Evolutionary conservation across 768 basidiomycete species (phyloP).

Genomic region (Xerocomellus dryophilus): DNA sequence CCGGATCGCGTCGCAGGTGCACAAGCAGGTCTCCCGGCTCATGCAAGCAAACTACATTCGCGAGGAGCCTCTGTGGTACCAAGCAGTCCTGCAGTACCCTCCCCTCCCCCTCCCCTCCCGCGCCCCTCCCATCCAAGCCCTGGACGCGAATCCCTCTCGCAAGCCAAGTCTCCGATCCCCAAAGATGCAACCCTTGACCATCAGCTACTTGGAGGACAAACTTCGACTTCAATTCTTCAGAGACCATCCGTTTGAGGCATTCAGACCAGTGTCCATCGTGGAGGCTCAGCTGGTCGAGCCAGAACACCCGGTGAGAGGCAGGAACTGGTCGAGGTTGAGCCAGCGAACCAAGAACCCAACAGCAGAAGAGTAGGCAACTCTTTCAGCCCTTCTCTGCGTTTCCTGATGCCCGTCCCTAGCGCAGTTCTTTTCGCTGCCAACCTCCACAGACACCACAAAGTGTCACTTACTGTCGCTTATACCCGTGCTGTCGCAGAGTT

Average conservation of each 20-base stretch:
- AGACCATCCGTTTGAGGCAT: conserved; percentile 96
- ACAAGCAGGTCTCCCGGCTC: conserved; percentile 80
- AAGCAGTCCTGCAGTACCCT: conserved; percentile 83
- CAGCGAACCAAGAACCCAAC: conserved; percentile 82
- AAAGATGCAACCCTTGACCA: conserved; percentile 49
- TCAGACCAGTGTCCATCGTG: conserved; percentile 72
- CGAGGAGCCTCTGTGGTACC: conserved; percentile 76
- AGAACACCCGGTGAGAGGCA: conserved; percentile 55
- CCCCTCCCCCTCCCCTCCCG: conserved; percentile 82
- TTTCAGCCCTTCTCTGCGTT: background rate
- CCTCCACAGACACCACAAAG: conserved; percentile 60
- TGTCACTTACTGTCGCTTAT: conserved; percentile 79
- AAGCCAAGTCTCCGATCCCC: conserved; percentile 35
- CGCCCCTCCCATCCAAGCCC: conserved; percentile 48
- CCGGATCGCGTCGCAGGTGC: conserved; percentile 82
- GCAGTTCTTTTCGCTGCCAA: conserved; percentile 77
- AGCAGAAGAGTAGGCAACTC: conserved; percentile 78
- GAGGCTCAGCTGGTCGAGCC: conserved; percentile 62
- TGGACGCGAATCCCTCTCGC: conserved; percentile 40
- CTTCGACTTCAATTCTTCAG: conserved; percentile 88
- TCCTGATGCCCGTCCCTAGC: conserved; percentile 42
- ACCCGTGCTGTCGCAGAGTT: conserved; percentile 78
- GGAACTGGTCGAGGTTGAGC: conserved; percentile 71
- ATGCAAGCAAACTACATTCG: conserved; percentile 62
- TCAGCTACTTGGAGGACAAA: conserved; percentile 81